Conservation (phyloP, 2,329 filamentous ascomycete species). For the Sclerotinia subarctica region DNA sequence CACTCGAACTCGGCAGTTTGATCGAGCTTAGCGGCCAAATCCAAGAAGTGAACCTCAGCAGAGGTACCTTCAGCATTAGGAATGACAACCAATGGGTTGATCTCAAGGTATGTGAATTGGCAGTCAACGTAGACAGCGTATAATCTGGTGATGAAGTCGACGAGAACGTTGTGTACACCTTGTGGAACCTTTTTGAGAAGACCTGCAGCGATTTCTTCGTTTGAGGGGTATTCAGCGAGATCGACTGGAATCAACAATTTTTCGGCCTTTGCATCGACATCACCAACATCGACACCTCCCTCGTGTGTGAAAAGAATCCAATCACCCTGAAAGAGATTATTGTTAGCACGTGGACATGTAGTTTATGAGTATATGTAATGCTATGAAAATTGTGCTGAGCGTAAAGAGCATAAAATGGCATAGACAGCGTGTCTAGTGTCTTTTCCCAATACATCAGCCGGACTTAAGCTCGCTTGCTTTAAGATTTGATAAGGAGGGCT, state of each 20-base stretch:
- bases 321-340: conserved; percentile 66
- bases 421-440: conserved; percentile 18
- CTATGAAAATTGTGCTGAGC: conserved; percentile 23
- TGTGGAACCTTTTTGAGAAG: conserved; percentile 91
- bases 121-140: conserved; percentile 99
- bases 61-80: conserved; percentile 90
- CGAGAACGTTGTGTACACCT: conserved; percentile 95
- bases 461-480: conserved; percentile 27
- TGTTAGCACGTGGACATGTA: conserved; percentile 29
- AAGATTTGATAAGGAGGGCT: conserved; percentile 22
- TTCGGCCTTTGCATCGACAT: conserved; percentile 98
- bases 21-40: conserved; percentile 97
- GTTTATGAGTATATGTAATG: conserved; percentile 4
- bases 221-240: conserved; percentile 89
- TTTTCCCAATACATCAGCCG: conserved; percentile 27
- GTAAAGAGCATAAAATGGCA: conserved; percentile 9
- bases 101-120: conserved; percentile 99
- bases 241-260: conserved; percentile 98
- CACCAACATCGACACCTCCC: conserved; percentile 98
- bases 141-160: conserved; percentile 97
- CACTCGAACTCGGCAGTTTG: conserved; percentile 99
- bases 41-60: conserved; percentile 94
- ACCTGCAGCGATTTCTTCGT: conserved; percentile 81
- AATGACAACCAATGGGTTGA: conserved; percentile 98
- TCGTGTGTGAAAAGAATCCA: conserved; percentile 99